Base-by-base conservation (phyloP, 1,284 basidiomycete species). In the Moniliophthora roreri region DNA sequence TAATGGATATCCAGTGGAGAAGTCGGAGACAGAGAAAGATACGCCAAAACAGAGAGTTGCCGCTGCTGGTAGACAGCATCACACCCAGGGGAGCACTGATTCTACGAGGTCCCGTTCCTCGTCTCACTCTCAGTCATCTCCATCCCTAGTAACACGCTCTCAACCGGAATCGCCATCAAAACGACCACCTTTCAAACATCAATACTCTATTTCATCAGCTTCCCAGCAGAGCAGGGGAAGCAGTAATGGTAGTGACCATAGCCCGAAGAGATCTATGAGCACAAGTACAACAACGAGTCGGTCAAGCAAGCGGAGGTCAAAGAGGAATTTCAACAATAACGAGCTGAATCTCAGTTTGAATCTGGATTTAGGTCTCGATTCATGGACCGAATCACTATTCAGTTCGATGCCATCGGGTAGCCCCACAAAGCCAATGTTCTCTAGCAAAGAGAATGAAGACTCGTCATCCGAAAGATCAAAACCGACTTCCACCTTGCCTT, bases 1-100 rank as follows among this genome's bases (percentile, higher is more conserved):
- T 8, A 47, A 50, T 18, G 48, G 44, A 20, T 38, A 48, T 50
- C 38, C 38, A 44, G 4, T 35, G 20, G 51, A 56, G 24, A 56
- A 56, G 41, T n/a, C 36, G 2, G 40, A 49, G 9, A 16, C n/a
- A 26, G 28, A 32, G 28, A 32, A 32, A 32, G 28, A 32, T 32
- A 32, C 28, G 28, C 28, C 28, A 21, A 32, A 50, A 15, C 21
- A 23, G 32, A 50, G 13, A 41, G 21, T 16, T 24, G 32, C 42
- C 34, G 9, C 15, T 23, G 11, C 9, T n/a, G n/a, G n/a, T 37
- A 28, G 1, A 32, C n/a, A 13, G 39, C 44, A 46, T 32, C 44
- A 53, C 16, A 34, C 16, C 15, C 45, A 49, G n/a, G 18, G 36
- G 10, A 47, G 35, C 45, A 42, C 46, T 16, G 32, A 44, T 26